Conservation (phyloP, 257 asterid species). For the Lavandula angustifolia region DNA sequence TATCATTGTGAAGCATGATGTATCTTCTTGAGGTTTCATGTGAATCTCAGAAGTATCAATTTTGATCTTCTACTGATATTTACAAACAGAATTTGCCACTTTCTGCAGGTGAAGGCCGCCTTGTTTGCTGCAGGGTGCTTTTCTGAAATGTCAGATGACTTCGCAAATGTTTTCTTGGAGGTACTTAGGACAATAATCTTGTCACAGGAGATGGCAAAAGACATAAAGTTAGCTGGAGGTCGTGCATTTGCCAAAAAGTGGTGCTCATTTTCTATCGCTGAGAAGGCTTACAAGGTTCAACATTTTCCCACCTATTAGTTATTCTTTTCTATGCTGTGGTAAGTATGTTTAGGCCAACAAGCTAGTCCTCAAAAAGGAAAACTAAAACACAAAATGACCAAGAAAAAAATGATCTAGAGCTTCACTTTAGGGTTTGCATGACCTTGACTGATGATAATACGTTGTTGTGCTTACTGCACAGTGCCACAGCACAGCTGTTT, state of each 20-base stretch:
- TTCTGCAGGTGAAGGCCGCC: conserved; percentile 72
- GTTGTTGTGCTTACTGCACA: conserved; percentile 26
- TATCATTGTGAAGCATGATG: conserved; percentile 19
- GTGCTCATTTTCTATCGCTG: conserved; percentile 61
- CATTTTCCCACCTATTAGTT: conserved; percentile 35
- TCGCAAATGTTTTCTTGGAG: conserved; percentile 75
- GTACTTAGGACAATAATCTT: conserved; percentile 49
- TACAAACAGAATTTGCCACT: conserved; percentile 13
- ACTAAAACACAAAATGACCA: not conserved
- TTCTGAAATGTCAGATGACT: conserved; percentile 66
- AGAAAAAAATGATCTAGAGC: not conserved
- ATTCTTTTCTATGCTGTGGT: conserved; percentile 14
- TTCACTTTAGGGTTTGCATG: conserved; percentile 15
- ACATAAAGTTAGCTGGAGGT: conserved; percentile 64
- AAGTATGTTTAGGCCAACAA: conserved; percentile 23
- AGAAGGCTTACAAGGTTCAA: conserved; percentile 74
- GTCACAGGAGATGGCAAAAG: conserved; percentile 50
- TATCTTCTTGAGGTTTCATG: conserved; percentile 23
- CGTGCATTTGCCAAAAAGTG: conserved; percentile 55
- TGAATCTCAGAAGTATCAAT: not conserved
- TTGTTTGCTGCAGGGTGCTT: conserved; percentile 82
- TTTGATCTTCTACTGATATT: not conserved
- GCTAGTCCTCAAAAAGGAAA: conserved; percentile 12
- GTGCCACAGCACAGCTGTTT: conserved; percentile 6
- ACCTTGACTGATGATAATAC: conserved; percentile 22